These are phyloP conservation scores for Yamadazyma sp. DNA, from an alignment of 805 yeast species.

Conservation along the genomic window DNA sequence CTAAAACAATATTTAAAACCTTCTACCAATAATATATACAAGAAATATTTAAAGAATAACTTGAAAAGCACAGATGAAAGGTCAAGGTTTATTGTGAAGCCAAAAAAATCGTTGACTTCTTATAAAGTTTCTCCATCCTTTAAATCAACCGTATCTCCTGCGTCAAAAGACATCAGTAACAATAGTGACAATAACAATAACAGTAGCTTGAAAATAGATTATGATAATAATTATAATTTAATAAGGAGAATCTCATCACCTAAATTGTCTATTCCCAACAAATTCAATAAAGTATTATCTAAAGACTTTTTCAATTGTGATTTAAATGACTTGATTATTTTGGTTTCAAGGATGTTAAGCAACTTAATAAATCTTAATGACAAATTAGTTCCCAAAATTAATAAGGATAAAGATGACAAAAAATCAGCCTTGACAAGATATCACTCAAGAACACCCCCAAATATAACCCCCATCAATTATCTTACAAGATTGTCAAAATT, in stretches of 20 bases:
- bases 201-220: too few relatives aligned
- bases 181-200: too few relatives aligned
- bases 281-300: conserved; percentile 4
- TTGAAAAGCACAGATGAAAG: neutral
- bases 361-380: conserved; percentile 78
- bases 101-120: conserved; percentile 4
- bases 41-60: conserved; percentile 6
- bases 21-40: conserved; percentile 2
- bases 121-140: conserved; percentile 4
- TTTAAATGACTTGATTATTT: conserved; percentile 60
- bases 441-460: conserved; percentile 92
- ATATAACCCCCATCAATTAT: conserved; percentile 76
- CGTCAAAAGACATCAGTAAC: too few relatives aligned
- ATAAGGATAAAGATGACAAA: conserved; percentile 14
- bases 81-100: conserved; percentile 1
- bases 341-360: conserved; percentile 77
- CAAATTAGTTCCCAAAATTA: conserved; percentile 34
- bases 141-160: neutral
- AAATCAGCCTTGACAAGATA: conserved; percentile 66
- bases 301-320: conserved; percentile 6
- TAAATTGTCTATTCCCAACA: conserved; percentile 1
- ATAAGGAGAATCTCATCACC: conserved; percentile 4
- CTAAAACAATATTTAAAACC: conserved; percentile 10
- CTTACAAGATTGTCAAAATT: conserved; percentile 74
- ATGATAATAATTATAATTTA: conserved; percentile 7